Percentiles rank a stretch among this genome's conserved stretches.
Evolutionary conservation across 345 rosid genomes (phyloP).

Genomic region (Triadica sebifera): DNA sequence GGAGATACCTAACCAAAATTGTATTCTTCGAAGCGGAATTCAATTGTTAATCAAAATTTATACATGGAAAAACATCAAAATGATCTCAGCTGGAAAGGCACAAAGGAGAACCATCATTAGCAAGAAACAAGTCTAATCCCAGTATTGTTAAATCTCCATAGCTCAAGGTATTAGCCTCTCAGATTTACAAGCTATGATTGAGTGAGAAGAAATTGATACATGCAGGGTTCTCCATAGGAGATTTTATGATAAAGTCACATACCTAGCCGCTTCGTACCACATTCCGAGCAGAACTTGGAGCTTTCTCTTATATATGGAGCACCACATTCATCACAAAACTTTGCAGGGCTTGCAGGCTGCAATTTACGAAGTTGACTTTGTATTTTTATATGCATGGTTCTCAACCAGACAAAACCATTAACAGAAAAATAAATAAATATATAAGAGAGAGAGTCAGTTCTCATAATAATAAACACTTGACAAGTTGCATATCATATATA

Average conservation of each 20-base stretch:
- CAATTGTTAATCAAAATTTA: neutral
- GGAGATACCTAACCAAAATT: too few species aligned
- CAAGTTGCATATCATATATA: too few species aligned
- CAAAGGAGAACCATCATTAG: neutral
- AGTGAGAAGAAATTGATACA: neutral
- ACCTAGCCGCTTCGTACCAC: conserved; percentile 86
- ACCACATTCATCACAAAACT: conserved; percentile 89
- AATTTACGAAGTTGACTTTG: neutral
- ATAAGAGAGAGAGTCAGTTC: neutral
- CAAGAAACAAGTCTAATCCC: neutral
- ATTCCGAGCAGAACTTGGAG: conserved; percentile 91
- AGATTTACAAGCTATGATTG: neutral
- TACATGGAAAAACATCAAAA: neutral
- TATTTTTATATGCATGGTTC: too few species aligned
- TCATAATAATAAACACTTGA: too few species aligned
- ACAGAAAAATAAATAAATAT: neutral
- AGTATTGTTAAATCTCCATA: neutral
- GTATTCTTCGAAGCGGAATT: neutral
- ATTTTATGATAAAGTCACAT: conserved; percentile 26
- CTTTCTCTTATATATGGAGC: conserved; percentile 77
- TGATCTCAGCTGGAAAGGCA: neutral
- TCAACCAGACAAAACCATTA: neutral
- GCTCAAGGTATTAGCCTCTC: neutral
- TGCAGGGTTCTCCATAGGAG: neutral
- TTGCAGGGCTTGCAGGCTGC: conserved; percentile 68